Conservation (phyloP, 495 filamentous ascomycete genomes). For the Physcia stellaris region DNA sequence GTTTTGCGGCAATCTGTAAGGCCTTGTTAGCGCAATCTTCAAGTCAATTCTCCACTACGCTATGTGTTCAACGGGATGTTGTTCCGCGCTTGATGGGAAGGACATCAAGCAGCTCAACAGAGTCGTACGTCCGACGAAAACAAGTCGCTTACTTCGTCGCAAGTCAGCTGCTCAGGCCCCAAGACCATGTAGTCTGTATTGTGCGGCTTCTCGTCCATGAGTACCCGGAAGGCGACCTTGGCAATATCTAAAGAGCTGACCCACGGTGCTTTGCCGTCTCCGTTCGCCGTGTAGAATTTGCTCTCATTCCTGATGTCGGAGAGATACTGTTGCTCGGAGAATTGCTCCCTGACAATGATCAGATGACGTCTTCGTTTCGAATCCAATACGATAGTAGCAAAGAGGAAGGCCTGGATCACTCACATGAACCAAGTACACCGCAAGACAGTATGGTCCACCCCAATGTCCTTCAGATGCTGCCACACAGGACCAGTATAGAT, state of each 20-base stretch:
- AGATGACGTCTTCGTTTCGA: too few relatives aligned
- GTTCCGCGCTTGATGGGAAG: background rate
- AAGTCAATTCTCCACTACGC: too few relatives aligned
- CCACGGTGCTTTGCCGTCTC: slow-evolving; percentile 30
- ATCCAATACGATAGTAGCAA: too few relatives aligned
- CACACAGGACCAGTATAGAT: slow-evolving; percentile 11
- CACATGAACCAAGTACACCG: slow-evolving; percentile 33
- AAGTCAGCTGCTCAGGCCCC: slow-evolving; percentile 31
- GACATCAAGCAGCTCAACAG: background rate
- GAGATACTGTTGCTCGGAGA: slow-evolving; percentile 13
- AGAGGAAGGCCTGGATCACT: slow-evolving; percentile 14
- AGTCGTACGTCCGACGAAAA: too few relatives aligned
- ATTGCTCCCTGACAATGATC: slow-evolving; percentile 18
- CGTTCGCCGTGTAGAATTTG: slow-evolving; percentile 30
- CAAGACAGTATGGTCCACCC: slow-evolving; percentile 29
- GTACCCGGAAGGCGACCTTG: slow-evolving; percentile 25
- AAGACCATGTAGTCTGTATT: slow-evolving; percentile 32
- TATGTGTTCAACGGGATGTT: too few relatives aligned
- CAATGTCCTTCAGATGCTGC: slow-evolving; percentile 23
- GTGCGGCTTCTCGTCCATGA: slow-evolving; percentile 24
- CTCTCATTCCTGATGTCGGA: slow-evolving; percentile 24
- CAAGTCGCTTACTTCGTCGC: slow-evolving; percentile 25
- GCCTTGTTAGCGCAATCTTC: too few relatives aligned
- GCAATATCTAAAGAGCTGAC: slow-evolving; percentile 34
- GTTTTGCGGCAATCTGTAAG: slow-evolving; percentile 27